phyloP scores from a whole-genome alignment of 169 alveolate genomes.

The Cryptosporidium tyzzeri region DNA sequence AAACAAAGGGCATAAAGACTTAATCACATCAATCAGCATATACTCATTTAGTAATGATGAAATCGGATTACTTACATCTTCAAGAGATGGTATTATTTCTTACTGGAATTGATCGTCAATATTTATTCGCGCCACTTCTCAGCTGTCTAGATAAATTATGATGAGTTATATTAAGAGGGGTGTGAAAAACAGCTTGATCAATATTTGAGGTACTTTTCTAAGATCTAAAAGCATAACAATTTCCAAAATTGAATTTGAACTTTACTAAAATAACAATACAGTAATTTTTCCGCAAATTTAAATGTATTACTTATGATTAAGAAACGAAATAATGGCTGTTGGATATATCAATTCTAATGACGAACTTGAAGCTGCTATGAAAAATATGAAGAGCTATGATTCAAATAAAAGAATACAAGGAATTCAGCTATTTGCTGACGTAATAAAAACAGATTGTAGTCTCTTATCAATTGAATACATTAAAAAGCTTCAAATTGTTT shows the following conservation, averaged over 20 bases:
- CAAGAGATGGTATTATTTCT: conserved; percentile 71
- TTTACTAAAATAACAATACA: background rate
- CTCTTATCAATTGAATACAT: conserved; percentile 1
- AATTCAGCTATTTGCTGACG: conserved; percentile 6
- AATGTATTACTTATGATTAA: background rate
- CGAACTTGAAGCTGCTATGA: conserved; percentile 8
- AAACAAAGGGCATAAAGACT: conserved; percentile 28
- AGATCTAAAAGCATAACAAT: background rate
- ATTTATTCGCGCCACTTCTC: background rate
- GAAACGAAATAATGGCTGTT: background rate
- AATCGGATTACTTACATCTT: conserved; percentile 42
- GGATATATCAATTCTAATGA: background rate
- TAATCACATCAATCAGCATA: conserved; percentile 29
- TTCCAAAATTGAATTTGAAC: background rate
- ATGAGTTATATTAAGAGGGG: conserved; percentile 8
- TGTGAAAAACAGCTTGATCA: conserved; percentile 5
- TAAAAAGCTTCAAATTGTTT: conserved; percentile 10
- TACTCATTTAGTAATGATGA: conserved; percentile 17
- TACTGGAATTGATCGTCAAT: conserved; percentile 48
- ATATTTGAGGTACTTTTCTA: background rate
- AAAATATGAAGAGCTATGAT: conserved; percentile 37
- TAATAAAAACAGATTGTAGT: background rate
- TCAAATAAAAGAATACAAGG: conserved; percentile 38
- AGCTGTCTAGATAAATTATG: background rate
- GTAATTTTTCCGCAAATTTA: background rate